A percentile compares a stretch with the other conserved stretches of the same genome.
Conservation (phyloP, 1,284 basidiomycete species). For the Fomitopsis palustris region DNA sequence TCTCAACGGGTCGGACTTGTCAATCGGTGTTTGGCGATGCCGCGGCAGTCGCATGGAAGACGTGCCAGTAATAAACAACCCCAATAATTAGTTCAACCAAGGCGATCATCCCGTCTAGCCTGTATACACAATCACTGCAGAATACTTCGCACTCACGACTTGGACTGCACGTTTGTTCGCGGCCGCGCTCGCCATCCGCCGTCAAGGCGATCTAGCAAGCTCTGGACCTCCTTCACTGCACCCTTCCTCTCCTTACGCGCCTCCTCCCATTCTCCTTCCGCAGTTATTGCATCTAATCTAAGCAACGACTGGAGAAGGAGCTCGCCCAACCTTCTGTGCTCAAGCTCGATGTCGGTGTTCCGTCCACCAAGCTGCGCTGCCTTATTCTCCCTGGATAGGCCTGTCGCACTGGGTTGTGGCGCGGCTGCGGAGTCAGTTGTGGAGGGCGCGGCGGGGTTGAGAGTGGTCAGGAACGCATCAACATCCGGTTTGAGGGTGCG, state of each 20-base stretch:
- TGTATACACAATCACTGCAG: neutral
- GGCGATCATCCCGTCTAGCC: neutral
- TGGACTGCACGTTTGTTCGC: neutral
- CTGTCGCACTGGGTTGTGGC: constrained; percentile 6
- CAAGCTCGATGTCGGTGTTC: constrained; percentile 31
- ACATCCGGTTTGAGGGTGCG: constrained; percentile 50
- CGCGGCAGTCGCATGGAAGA: neutral
- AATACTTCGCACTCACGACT: neutral
- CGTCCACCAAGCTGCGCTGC: constrained; percentile 4
- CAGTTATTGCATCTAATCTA: constrained; percentile 67
- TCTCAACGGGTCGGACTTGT: neutral
- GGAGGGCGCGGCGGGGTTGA: constrained; percentile 18
- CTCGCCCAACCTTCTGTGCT: constrained; percentile 65
- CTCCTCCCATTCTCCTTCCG: constrained; percentile 66
- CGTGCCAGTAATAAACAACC: neutral
- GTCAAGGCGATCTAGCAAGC: constrained; percentile 52
- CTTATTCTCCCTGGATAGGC: constrained; percentile 8
- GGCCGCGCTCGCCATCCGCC: constrained; percentile 38
- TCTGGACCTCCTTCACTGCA: constrained; percentile 68
- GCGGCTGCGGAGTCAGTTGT: constrained; percentile 14
- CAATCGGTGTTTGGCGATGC: neutral
- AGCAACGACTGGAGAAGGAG: constrained; percentile 74
- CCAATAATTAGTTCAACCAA: neutral
- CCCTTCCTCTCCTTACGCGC: constrained; percentile 71
- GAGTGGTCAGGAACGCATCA: constrained; percentile 48